phyloP scores from a whole-genome alignment of 768 basidiomycete genomes.

The Pisolithus microcarpus region DNA sequence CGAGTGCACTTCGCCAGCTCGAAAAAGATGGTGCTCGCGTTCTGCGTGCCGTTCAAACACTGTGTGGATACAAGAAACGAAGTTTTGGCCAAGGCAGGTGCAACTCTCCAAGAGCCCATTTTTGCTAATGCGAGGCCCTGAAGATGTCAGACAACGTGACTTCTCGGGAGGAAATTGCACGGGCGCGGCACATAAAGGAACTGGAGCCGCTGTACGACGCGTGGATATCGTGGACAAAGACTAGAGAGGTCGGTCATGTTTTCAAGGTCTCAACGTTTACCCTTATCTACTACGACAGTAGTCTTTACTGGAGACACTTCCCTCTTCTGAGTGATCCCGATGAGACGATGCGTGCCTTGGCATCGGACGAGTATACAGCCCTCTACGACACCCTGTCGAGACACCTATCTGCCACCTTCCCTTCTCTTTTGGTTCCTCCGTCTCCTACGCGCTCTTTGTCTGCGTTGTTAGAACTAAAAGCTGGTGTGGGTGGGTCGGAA shows the following conservation, averaged over 20 bases:
- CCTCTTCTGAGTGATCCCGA: conserved; percentile 68
- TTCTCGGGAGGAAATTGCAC: conserved; percentile 48
- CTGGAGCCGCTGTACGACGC: conserved; percentile 58
- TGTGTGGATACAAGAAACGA: conserved; percentile 44
- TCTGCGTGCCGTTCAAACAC: conserved; percentile 46
- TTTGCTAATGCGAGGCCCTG: neutral
- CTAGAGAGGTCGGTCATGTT: conserved; percentile 44
- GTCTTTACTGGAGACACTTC: conserved; percentile 58
- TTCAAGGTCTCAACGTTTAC: conserved; percentile 1
- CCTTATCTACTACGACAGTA: conserved; percentile 32
- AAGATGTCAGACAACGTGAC: conserved; percentile 51
- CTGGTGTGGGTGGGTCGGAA: conserved; percentile 90
- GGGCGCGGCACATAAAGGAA: conserved; percentile 60
- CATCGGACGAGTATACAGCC: conserved; percentile 53
- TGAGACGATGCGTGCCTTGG: conserved; percentile 65
- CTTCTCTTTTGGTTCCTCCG: conserved; percentile 64
- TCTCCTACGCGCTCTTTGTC: conserved; percentile 61
- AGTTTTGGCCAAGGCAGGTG: conserved; percentile 38
- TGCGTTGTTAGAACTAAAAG: conserved; percentile 84
- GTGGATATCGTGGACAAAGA: conserved; percentile 59
- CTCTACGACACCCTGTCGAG: conserved; percentile 31
- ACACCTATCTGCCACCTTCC: conserved; percentile 42
- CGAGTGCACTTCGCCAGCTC: conserved; percentile 18
- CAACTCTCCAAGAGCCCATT: neutral
- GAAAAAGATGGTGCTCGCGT: conserved; percentile 44